Conservation (phyloP, 805 yeast genomes). For the Hanseniaspora meyeri region DNA sequence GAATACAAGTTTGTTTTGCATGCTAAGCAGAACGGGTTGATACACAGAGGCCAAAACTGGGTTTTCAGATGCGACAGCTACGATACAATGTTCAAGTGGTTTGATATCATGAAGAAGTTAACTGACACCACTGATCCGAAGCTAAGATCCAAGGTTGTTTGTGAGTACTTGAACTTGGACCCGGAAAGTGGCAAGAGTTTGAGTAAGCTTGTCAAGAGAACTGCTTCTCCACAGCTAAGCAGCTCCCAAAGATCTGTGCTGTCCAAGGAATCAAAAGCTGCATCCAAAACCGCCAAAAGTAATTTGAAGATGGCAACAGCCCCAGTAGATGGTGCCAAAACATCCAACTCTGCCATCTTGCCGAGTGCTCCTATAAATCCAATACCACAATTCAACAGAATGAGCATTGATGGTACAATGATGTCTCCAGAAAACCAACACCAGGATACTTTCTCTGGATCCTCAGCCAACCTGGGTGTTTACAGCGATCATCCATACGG, state of each 20-base stretch:
- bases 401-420: neutral
- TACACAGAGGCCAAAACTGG: conserved; percentile 80
- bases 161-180: conserved; percentile 20
- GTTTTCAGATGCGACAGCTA: conserved; percentile 85
- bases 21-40: conserved; percentile 60
- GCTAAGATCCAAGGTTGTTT: conserved; percentile 40
- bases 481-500: conserved; percentile 12
- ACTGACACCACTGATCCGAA: conserved; percentile 51
- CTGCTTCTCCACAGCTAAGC: neutral
- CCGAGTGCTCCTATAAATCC: conserved; percentile 8
- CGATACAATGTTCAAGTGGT: conserved; percentile 75
- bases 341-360: neutral
- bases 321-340: neutral
- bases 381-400: neutral
- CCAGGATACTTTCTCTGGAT: neutral
- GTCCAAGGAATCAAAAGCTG: conserved; percentile 2
- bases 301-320: neutral
- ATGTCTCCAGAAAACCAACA: neutral
- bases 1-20: conserved; percentile 69
- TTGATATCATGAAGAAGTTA: conserved; percentile 56
- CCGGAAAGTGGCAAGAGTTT: neutral
- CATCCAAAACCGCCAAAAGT: neutral
- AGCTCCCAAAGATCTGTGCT: conserved; percentile 5
- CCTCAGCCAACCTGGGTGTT: neutral
- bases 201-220: neutral